Conservation (phyloP, 2,329 filamentous ascomycete genomes). For the Monilinia polystroma region DNA sequence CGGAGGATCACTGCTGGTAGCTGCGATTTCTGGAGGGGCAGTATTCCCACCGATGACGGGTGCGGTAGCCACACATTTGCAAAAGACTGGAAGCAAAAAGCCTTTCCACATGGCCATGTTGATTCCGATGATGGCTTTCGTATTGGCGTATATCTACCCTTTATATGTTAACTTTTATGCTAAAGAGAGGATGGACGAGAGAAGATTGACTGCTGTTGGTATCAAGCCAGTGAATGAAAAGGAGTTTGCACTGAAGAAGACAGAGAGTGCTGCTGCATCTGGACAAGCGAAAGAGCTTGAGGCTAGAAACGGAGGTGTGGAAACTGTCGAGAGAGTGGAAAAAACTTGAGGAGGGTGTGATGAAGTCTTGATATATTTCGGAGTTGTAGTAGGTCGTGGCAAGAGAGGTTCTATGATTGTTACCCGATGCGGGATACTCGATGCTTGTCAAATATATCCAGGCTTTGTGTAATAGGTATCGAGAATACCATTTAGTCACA, state of each 20-base stretch:
- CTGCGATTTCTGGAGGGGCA: slow-evolving; percentile 70
- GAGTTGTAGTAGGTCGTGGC: not conserved
- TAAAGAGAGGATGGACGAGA: slow-evolving; percentile 38
- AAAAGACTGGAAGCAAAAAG: slow-evolving; percentile 26
- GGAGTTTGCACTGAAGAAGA: slow-evolving; percentile 22
- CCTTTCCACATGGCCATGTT: slow-evolving; percentile 37
- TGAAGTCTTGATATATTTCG: not conserved
- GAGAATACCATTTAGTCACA: no score
- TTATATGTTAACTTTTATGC: slow-evolving; percentile 41
- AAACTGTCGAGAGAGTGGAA: not conserved
- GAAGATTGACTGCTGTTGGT: slow-evolving; percentile 26
- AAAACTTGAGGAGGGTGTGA: not conserved
- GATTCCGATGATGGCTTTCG: slow-evolving; percentile 41
- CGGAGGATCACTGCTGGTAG: slow-evolving; percentile 69
- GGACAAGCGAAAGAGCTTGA: not conserved
- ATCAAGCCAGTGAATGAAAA: slow-evolving; percentile 23
- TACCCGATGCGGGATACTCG: not conserved
- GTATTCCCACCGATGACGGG: slow-evolving; percentile 70
- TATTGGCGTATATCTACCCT: slow-evolving; percentile 40
- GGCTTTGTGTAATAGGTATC: no score
- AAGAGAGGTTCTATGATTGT: not conserved
- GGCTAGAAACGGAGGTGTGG: not conserved
- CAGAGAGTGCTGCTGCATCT: not conserved
- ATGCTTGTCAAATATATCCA: not conserved
- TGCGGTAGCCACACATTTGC: slow-evolving; percentile 45